Evolutionary conservation across 106 monocot genomes (phyloP).

Genomic region (Narthecium ossifragum): DNA sequence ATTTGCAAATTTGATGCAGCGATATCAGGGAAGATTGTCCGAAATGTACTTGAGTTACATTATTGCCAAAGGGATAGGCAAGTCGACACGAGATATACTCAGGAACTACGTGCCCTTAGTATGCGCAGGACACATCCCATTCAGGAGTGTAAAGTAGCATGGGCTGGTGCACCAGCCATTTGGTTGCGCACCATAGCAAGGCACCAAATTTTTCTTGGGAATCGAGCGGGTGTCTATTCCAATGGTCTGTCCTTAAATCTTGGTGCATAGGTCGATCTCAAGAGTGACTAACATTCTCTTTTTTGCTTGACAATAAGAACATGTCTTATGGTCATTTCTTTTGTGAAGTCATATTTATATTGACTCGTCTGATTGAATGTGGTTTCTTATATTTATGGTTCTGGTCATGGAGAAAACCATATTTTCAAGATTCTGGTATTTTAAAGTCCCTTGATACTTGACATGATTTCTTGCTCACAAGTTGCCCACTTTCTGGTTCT

Average conservation of each 20-base stretch:
- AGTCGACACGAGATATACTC: conserved; percentile 30
- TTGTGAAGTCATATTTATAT: too few species aligned
- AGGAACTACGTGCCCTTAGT: conserved; percentile 30
- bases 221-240: conserved; percentile 49
- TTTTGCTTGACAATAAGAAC: too few species aligned
- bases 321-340: too few species aligned
- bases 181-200: conserved; percentile 30
- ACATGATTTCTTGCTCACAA: neutral
- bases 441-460: too few species aligned
- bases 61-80: conserved; percentile 41
- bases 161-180: conserved; percentile 39
- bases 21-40: conserved; percentile 43
- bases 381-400: too few species aligned
- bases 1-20: conserved; percentile 77
- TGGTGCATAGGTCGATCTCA: conserved; percentile 22
- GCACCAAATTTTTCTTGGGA: conserved; percentile 23
- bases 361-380: too few species aligned
- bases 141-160: conserved; percentile 40
- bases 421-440: too few species aligned
- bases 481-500: neutral
- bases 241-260: conserved; percentile 78
- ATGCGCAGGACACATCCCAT: conserved; percentile 26
- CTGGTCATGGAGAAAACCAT: too few species aligned
- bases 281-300: conserved; percentile 5
- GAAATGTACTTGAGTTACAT: conserved; percentile 38